Base-by-base conservation (phyloP, 108 stramenopile species). In the Pelagomonas calceolata region DNA sequence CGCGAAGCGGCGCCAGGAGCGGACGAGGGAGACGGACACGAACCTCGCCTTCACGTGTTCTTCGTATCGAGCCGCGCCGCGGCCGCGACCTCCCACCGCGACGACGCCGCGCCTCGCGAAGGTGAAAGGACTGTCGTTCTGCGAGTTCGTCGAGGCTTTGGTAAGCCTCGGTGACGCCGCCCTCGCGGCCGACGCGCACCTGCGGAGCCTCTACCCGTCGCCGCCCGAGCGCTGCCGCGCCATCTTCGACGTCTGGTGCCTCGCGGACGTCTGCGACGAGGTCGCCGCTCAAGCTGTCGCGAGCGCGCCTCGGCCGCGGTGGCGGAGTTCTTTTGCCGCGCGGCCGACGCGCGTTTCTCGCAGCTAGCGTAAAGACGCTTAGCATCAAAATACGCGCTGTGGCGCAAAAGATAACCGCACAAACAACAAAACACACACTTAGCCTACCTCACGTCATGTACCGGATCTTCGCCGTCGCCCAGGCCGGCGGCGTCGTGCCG, bases 61-160 rank as follows among this genome's bases (percentile, higher is more conserved):
- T 26, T 1, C 0, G 21, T 26, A 60, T 26, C 7, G 0, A 3
- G 21, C 21, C 51, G 21, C 26, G 21, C 1, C 51, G 21, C 51
- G 21, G 51, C 51, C 7, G 51, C 1, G 21, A 1, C 18, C 3
- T 1, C 3, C 51, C 51, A 3, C 10, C 51, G 21, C 7, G 26
- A 12, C 51, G 21, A 60, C 3, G 21, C 9, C 12, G 39, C 5
- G 39, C 39, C 39, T 43, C 39, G 39, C 39, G 39, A 5, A 10
- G 9, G 39, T 10, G 39, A 5, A 43, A 43, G 51, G 51, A 17
- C 51, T 60, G 21, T 9, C 7, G 36, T 71, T 71, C 70, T 64
- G 64, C 64, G 70, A 71, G 70, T 71, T 71, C 70, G 36, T 71
- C 64, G 64, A 71, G 26, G 34, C 64, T 4, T 17, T 64, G 5